phyloP scores from a whole-genome alignment of 345 rosid genomes.

The Lumnitzera racemosa region DNA sequence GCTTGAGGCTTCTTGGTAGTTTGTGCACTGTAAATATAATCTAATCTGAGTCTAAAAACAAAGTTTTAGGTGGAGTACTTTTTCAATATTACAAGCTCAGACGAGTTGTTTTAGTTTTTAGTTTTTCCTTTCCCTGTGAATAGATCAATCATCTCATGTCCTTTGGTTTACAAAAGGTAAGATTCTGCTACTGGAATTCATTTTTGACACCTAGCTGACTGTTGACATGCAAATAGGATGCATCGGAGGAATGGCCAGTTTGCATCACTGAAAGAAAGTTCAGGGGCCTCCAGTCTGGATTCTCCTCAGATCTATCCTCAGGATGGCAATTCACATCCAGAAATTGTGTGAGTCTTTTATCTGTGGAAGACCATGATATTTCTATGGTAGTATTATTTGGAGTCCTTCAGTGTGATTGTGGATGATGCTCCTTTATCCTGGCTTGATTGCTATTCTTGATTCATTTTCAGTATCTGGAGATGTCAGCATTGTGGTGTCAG shows the following conservation, averaged over 20 bases:
- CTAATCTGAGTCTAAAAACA: no score
- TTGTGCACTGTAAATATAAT: no score
- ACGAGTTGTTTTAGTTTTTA: no score
- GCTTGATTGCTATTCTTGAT: slow-evolving; percentile 1
- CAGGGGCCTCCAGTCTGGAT: slow-evolving; percentile 45
- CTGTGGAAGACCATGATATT: neutral
- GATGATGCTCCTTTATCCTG: neutral
- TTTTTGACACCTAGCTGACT: no score
- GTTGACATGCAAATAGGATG: slow-evolving; percentile 34
- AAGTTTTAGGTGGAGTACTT: no score
- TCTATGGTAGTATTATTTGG: slow-evolving; percentile 6
- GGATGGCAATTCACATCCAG: slow-evolving; percentile 33
- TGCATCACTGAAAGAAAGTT: slow-evolving; percentile 49
- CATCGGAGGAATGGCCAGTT: slow-evolving; percentile 75
- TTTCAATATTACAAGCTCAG: no score
- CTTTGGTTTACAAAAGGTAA: no score
- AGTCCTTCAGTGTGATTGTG: neutral
- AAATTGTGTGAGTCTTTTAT: slow-evolving; percentile 52
- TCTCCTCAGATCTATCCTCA: slow-evolving; percentile 38
- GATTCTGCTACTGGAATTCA: no score
- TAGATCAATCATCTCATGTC: no score
- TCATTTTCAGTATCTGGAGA: slow-evolving; percentile 31
- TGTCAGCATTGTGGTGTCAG: slow-evolving; percentile 71
- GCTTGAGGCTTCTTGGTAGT: no score
- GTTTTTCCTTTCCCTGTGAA: no score